Evolutionary conservation across 75 land plant genomes (phyloP), one percentile per base, ranked within the genome.

Genomic region (Picea glauca): DNA sequence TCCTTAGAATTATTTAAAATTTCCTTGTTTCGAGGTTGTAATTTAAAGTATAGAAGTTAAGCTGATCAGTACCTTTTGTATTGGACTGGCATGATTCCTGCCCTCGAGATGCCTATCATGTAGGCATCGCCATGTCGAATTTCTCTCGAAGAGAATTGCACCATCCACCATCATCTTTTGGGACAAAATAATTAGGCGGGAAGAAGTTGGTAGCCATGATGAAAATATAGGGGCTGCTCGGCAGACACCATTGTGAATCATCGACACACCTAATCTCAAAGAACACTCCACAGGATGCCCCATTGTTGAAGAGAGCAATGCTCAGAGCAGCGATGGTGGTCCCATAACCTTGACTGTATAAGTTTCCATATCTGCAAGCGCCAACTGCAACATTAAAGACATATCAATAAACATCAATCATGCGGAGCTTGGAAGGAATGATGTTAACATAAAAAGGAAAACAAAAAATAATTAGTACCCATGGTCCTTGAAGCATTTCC

Each of bases 191-290:
- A 26, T 88, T 88, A 26, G 88, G 90, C 21, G 88, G 88, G 74
- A 84, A 88, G 79, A 83, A 86, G 32, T 86, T 86, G 50, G 91
- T 89, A 59, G 89, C 86, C 5, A 89, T 89, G 81, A 89, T 87
- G 9, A 77, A 62, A 35, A 84, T 84, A 61, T 86, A 78, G 21
- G 81, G 81, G 40, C 81, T 79, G 1, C 89, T 86, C 46, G 83
- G 72, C 2, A 83, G 43, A 81, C 90, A 89, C 83, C 83, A 84
- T 50, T 62, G 58, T 31, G 81, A 78, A 31, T 75, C 86, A 50
- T 23, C 68, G 15, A n/a, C 38, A 74, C 89, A 89, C 59, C 57
- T 83, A 23, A 89, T 57, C 72, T 89, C 86, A 76, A 80, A 89
- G 83, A 89, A 89, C 26, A 86, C 58, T 2, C 90, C 90, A 54